phyloP scores from a whole-genome alignment of 306 rosid genomes.

The Begonia fuchsioides region DNA sequence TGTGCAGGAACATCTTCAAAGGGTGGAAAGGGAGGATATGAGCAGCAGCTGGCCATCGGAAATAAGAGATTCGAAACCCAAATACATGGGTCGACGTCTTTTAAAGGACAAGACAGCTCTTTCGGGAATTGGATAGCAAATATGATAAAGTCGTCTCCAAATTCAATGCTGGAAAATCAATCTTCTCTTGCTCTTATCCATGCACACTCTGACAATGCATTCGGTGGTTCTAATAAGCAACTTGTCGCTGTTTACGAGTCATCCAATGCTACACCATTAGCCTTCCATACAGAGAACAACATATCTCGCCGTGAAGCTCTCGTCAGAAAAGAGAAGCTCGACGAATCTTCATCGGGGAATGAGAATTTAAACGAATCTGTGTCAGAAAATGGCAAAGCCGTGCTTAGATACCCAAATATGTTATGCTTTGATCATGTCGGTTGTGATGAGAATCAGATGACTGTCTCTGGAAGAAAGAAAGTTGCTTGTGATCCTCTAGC shows the following conservation, averaged over 20 bases:
- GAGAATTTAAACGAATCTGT: constrained; percentile 20
- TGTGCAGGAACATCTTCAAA: constrained; percentile 24
- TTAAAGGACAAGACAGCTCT: constrained; percentile 43
- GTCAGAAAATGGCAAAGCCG: constrained; percentile 20
- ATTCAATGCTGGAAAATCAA: constrained; percentile 26
- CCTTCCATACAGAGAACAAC: constrained; percentile 23
- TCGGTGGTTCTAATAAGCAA: constrained; percentile 17
- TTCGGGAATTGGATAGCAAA: constrained; percentile 75
- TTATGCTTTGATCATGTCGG: constrained; percentile 16
- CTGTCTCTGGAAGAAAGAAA: constrained; percentile 16
- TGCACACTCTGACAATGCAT: constrained; percentile 21
- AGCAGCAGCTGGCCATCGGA: constrained; percentile 33
- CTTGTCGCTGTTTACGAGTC: too few relatives aligned
- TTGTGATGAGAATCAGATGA: constrained; percentile 26
- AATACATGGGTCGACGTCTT: constrained; percentile 21
- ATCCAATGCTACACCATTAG: constrained; percentile 38
- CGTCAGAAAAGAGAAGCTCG: constrained; percentile 16
- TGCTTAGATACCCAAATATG: constrained; percentile 21
- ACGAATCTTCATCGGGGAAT: constrained; percentile 19
- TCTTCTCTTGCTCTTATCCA: constrained; percentile 24
- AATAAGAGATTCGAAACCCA: constrained; percentile 35
- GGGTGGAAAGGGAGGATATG: constrained; percentile 39
- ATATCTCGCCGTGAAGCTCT: constrained; percentile 11
- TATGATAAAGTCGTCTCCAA: constrained; percentile 53
- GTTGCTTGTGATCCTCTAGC: constrained; percentile 7